A percentile compares a stretch with the other conserved stretches of the same genome.
Conservation (phyloP, 2,329 filamentous ascomycete genomes). For the Talaromyces sp. region DNA sequence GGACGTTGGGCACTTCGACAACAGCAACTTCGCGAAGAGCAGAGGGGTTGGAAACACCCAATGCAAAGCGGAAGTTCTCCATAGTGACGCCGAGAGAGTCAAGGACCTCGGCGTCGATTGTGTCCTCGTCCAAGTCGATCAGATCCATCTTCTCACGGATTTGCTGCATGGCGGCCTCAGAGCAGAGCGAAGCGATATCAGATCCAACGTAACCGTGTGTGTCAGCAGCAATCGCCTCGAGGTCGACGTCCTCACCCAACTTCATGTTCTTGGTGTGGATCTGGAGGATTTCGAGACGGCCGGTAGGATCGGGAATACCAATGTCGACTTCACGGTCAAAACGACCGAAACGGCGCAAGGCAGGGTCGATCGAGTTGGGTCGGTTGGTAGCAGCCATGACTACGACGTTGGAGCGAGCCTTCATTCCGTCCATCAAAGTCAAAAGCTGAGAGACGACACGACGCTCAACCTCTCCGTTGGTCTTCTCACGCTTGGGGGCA, state of each 20-base stretch:
- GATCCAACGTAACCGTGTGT: constrained; percentile 99
- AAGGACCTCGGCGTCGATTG: constrained; percentile 95
- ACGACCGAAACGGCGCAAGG: constrained; percentile 96
- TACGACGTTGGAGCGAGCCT: constrained; percentile 99
- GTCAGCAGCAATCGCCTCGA: constrained; percentile 93
- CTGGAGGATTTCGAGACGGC: constrained; percentile 96
- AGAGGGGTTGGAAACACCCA: constrained; percentile 97
- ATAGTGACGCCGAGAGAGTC: constrained; percentile 98
- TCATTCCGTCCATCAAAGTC: constrained; percentile 99
- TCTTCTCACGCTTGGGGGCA: constrained; percentile 97
- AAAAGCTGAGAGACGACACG: constrained; percentile 99
- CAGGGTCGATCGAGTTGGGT: constrained; percentile 96
- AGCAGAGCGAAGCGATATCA: constrained; percentile 96
- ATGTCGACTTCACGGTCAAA: constrained; percentile 98
- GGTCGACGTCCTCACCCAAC: constrained; percentile 89
- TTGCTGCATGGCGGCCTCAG: constrained; percentile 98
- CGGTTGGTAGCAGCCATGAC: constrained; percentile 98
- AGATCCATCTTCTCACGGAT: constrained; percentile 99
- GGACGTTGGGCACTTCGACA: constrained; percentile 97
- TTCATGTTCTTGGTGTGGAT: constrained; percentile 99
- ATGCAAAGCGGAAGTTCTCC: constrained; percentile 99
- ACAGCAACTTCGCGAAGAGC: constrained; percentile 97
- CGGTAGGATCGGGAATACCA: constrained; percentile 92
- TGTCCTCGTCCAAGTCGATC: constrained; percentile 97
- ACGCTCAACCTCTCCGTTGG: constrained; percentile 90